Evolutionary conservation across 2,329 filamentous ascomycete genomes (phyloP), one percentile per base, ranked within the genome.

Genomic region (Pseudocercospora pini-densiflorae): DNA sequence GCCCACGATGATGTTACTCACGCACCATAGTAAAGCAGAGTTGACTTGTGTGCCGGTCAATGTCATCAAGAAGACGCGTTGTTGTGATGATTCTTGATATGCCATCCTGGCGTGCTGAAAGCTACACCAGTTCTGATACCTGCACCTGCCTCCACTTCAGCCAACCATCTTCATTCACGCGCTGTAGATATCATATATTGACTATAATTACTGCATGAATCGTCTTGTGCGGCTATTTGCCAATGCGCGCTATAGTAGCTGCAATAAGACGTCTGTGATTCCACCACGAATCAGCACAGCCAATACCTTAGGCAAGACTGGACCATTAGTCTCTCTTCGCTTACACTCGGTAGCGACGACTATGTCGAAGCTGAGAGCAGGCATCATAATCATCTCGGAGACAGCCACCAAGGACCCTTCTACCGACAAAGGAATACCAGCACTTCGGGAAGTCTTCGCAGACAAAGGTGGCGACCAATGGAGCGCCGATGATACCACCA

Each of bases 371-470:
- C 82, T 98, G 12, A 90, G 83, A 76, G 90, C 89, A 36, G 92
- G 91, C 7, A 89, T 99, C 58, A 85, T 99, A 62, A 86, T 98
- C 71, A 86, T 99, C 45, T 98, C 95, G 1, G 96, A 96, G 59
- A 99, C 95, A 5, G 95, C 94, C 5, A 88, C 90, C 8, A 85
- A 88, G 72, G 90, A 97, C 77, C 87, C 92, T 0, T 88, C 90
- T 3, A 89, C 92, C 1, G 95, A 99, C 80, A 88, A 88, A 68
- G 90, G 92, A 8, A 88, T 88, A 5, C 83, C 84, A 1, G 83
- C 87, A 9, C 84, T 99, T 4, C 84, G 87, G 57, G 83, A 90
- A 61, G 88, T 93, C 14, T 90, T 99, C 70, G 81, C 85, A 3
- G 81, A 85, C 2, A 87, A 91, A 66, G 91, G 89, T 12, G 85